A percentile compares a stretch with the other conserved stretches of the same genome.
Conservation (phyloP, 257 asterid species). For the Solanum okadae region DNA sequence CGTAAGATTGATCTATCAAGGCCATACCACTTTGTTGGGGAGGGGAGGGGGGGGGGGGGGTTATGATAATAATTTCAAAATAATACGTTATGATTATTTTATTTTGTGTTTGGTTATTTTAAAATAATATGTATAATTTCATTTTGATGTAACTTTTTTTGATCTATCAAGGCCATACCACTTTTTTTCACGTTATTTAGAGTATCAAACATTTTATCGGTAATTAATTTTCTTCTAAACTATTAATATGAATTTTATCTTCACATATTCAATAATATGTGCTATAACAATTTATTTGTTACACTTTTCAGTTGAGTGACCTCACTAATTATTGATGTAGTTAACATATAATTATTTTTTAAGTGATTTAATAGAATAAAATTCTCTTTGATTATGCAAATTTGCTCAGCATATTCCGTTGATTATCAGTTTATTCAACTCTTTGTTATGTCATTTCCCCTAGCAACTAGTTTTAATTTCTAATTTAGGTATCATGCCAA, state of each 20-base stretch:
- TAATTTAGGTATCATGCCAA: too few relatives aligned
- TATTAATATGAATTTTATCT: not conserved
- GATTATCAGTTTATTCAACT: too few relatives aligned
- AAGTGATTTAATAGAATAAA: not conserved
- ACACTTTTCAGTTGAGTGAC: not conserved
- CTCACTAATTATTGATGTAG: not conserved
- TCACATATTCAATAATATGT: not conserved
- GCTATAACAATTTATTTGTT: not conserved
- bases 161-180: too few relatives aligned
- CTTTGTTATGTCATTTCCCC: too few relatives aligned
- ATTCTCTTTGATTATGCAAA: not conserved
- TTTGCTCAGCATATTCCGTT: not conserved
- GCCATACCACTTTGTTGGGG: not conserved
- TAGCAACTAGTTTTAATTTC: too few relatives aligned
- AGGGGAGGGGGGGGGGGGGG: rapidly evolving
- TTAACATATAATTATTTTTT: too few relatives aligned
- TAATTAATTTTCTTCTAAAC: too few relatives aligned
- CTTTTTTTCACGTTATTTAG: too few relatives aligned
- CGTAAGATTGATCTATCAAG: not conserved
- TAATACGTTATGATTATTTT: not conserved
- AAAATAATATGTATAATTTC: too few relatives aligned
- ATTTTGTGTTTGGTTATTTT: rapidly evolving
- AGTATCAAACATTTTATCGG: not conserved
- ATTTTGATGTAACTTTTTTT: not conserved
- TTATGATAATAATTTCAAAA: not conserved